phyloP scores from a whole-genome alignment of 164 flowering plant genomes.

The Vitis rotundifolia region DNA sequence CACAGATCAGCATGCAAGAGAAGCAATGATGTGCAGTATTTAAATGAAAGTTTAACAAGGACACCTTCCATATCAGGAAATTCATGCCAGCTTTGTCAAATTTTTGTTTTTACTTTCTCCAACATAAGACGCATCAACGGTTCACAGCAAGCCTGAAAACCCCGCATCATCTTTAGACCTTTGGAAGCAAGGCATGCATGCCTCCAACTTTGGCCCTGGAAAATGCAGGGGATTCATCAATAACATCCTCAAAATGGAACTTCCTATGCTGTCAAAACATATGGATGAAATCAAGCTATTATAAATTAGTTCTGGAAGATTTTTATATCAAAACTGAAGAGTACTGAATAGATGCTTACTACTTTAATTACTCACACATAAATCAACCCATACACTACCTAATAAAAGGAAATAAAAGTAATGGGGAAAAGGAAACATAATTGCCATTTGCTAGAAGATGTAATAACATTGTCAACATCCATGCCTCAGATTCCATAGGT shows the following conservation, averaged over 20 bases:
- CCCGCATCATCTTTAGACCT: slow-evolving; percentile 56
- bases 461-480: neutral
- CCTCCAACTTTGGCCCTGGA: slow-evolving; percentile 71
- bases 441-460: neutral
- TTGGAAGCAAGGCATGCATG: slow-evolving; percentile 58
- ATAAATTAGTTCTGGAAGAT: neutral
- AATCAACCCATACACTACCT: neutral
- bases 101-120: slow-evolving; percentile 15
- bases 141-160: slow-evolving; percentile 34
- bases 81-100: slow-evolving; percentile 14
- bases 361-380: neutral
- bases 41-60: slow-evolving; percentile 3
- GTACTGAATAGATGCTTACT: slow-evolving; percentile 9
- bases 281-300: slow-evolving; percentile 22
- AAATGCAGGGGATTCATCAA: slow-evolving; percentile 62
- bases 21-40: neutral
- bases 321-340: neutral
- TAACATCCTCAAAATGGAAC: slow-evolving; percentile 29
- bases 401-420: neutral
- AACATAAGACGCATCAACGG: slow-evolving; percentile 14
- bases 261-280: slow-evolving; percentile 28
- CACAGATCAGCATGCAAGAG: neutral
- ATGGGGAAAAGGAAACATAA: neutral
- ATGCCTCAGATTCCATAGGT: neutral
- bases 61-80: slow-evolving; percentile 20